Conservation (phyloP, 225 moss, liverwort and hornwort genomes). For the Anthoceros angustus region DNA sequence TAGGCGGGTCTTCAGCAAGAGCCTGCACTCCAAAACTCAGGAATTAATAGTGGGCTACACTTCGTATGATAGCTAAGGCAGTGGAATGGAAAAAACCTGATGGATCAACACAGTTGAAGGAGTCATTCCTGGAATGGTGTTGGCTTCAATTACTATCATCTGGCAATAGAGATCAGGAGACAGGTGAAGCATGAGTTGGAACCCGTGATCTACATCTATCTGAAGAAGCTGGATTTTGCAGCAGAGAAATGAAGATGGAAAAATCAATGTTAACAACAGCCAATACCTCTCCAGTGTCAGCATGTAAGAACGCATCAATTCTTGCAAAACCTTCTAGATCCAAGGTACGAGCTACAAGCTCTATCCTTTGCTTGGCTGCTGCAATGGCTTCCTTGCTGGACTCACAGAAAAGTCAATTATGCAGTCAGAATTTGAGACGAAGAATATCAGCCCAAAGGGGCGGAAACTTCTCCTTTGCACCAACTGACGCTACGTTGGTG, state of each 20-base stretch:
- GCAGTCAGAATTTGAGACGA: not conserved
- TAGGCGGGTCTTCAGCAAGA: not conserved
- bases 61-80: not conserved
- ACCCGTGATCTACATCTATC: not conserved
- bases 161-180: slow-evolving; percentile 13
- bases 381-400: slow-evolving; percentile 41
- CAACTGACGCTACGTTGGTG: not conserved
- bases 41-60: not conserved
- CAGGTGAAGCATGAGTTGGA: not conserved
- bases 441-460: not conserved
- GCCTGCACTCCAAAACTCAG: not conserved
- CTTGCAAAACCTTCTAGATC: slow-evolving; percentile 82
- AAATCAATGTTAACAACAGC: not conserved
- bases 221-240: not conserved
- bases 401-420: not conserved
- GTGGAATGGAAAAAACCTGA: slow-evolving; percentile 32
- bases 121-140: slow-evolving; percentile 95
- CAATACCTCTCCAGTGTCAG: slow-evolving; percentile 76
- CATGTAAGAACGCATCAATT: slow-evolving; percentile 84
- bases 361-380: slow-evolving; percentile 50
- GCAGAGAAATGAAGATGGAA: not conserved
- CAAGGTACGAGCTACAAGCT: slow-evolving; percentile 57
- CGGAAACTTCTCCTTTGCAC: not conserved
- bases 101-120: slow-evolving; percentile 92
- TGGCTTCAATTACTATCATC: slow-evolving; percentile 87